Base-by-base conservation (phyloP, 1,139 yeast genomes). In the Nakaseomyces kungkrabaensis region DNA sequence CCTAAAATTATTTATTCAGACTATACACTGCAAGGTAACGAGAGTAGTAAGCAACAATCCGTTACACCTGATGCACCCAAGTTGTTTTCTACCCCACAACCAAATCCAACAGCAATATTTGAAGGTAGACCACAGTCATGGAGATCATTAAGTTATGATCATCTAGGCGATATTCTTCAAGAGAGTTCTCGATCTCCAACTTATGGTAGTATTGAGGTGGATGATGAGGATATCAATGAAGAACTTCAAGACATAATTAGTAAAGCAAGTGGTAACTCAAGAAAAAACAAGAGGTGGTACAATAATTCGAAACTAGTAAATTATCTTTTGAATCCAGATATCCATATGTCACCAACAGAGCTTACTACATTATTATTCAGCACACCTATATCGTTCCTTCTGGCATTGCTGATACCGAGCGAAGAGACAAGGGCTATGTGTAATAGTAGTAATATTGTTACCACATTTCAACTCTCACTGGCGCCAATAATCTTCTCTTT, bases 361-460 rank as follows among this genome's bases (percentile, higher is more conserved):
- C 52, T 52, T 43, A 37, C 51, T 11, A 49, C 54, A 13, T 47
- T 58, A 33, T 33, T 57, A 26, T 45, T 57, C 29, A 56, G 58
- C 1, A 55, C 59, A 9, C 61, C 61, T 22, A 46, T 55, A 11
- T 47, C 57, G 3, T 13, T 55, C 10, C 27, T 50, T 5, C 38
- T 54, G n/a, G 48, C 51, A 37, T 13, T 53, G 4, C 32, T 56
- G 31, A 52, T 58, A 24, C 61, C 60, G 26, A 49, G 45, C 3
- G 46, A 38, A 25, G 36, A 10, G 22, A 31, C 40, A 31, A 22
- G 40, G 32, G 31, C 13, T 5, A 22, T 32, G 22, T 24, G 37
- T 26, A 11, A 33, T 26, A 9, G 13, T 7, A 24, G 13, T 13
- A 17, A 31, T 33, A 8, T 43, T 34, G 25, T 36, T 36, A 27